These are phyloP conservation scores for Scheffersomyces quercinus DNA, from an alignment of 1,139 yeast genomes.

Conservation along the genomic window DNA sequence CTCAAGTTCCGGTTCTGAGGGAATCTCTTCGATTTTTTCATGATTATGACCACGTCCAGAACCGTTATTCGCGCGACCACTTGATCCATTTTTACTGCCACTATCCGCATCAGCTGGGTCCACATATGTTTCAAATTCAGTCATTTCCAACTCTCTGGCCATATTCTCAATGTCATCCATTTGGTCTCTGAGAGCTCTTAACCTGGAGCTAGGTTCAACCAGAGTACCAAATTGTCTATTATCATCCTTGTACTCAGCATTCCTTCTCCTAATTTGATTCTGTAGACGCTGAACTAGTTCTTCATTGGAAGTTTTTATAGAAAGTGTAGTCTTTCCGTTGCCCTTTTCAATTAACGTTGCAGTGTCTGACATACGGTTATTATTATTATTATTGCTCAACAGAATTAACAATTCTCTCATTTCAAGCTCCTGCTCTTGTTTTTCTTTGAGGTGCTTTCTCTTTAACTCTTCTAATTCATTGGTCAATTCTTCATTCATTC, in stretches of 20 bases:
- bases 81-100: neutral
- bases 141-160: constrained; percentile 86
- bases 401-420: constrained; percentile 80
- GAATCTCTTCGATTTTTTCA: constrained; percentile 11
- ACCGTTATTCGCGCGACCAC: neutral
- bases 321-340: constrained; percentile 40
- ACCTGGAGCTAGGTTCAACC: constrained; percentile 75
- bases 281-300: constrained; percentile 53
- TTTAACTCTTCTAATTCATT: constrained; percentile 72
- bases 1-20: constrained; percentile 16
- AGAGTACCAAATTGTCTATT: constrained; percentile 57
- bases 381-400: constrained; percentile 45
- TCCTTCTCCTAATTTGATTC: constrained; percentile 61
- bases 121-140: constrained; percentile 61
- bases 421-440: constrained; percentile 86
- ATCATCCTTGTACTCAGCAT: constrained; percentile 60
- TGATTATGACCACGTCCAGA: constrained; percentile 3
- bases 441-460: constrained; percentile 67
- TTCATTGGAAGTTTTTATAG: constrained; percentile 40
- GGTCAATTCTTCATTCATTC: constrained; percentile 63
- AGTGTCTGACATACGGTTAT: constrained; percentile 21
- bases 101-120: constrained; percentile 13
- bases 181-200: constrained; percentile 74
- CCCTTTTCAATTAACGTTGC: constrained; percentile 15
- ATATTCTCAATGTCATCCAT: constrained; percentile 84